phyloP scores from a whole-genome alignment of 1,139 yeast species.

The Pichia sp. region DNA sequence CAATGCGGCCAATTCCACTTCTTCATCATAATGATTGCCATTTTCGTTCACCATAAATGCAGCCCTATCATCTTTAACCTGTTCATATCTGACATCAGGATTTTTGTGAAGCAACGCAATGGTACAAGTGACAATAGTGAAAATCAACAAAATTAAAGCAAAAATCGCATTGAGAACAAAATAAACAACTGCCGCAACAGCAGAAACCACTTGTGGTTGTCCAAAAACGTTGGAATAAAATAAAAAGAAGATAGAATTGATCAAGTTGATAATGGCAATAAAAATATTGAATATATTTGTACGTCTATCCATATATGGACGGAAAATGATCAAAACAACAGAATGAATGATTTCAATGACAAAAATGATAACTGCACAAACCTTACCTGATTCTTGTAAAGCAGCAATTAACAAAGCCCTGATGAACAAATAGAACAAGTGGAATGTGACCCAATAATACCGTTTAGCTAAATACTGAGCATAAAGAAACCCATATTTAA shows the following conservation, averaged over 20 bases:
- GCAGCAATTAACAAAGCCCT: constrained; percentile 84
- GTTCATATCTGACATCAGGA: constrained; percentile 94
- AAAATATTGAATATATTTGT: constrained; percentile 88
- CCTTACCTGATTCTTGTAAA: constrained; percentile 70
- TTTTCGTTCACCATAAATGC: constrained; percentile 62
- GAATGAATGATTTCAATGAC: constrained; percentile 66
- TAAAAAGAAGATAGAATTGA: constrained; percentile 79
- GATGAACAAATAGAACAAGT: constrained; percentile 56
- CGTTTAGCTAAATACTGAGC: constrained; percentile 85
- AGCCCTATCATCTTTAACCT: constrained; percentile 94
- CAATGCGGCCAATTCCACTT: constrained; percentile 76
- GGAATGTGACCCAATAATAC: constrained; percentile 70
- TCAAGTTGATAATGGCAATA: constrained; percentile 67
- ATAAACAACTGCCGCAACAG: constrained; percentile 89
- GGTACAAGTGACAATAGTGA: constrained; percentile 81
- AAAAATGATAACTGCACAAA: constrained; percentile 71
- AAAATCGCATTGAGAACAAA: constrained; percentile 85
- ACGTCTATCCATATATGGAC: constrained; percentile 92
- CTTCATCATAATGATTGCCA: constrained; percentile 36
- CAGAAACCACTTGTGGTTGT: constrained; percentile 80
- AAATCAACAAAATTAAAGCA: constrained; percentile 71
- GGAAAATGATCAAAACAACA: constrained; percentile 51
- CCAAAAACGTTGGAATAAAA: constrained; percentile 81
- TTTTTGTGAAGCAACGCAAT: constrained; percentile 80
- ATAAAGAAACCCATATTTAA: constrained; percentile 87